Base-by-base conservation (phyloP, 192 early-diverging fungal genomes). In the Coemansia sp. region DNA sequence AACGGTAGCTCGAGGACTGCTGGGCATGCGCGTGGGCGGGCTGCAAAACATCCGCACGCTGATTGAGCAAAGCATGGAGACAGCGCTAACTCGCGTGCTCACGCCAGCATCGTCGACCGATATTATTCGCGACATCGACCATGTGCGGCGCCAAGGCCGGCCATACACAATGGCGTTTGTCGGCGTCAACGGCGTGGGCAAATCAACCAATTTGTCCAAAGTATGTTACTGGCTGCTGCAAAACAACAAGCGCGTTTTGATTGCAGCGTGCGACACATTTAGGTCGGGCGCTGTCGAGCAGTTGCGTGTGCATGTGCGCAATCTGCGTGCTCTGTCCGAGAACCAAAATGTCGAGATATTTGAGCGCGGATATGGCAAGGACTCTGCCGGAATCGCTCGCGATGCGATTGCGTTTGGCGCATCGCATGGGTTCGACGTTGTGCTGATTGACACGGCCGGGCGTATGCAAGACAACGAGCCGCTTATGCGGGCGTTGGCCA, bases 391-490 rank as follows among this genome's bases (percentile, higher is more conserved):
- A 5, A 98, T 98, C 56, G 96, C 96, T 15, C 94, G 93, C 73
- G 96, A 98, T 59, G 93, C 96, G 3, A 91, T 96, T 62, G 68
- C 78, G 12, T 92, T 88, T 82, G 93, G 92, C 10, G 87, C 87
- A 14, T 52, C 68, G 43, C 84, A 91, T 47, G 78, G 75, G 1
- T 94, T 90, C 72, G 94, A 98, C 75, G 94, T 95, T 5, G 94
- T 96, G 11, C 79, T 98, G 22, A 90, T 98, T 32, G 96, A 98
- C 68, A 98, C 96, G 3, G 96, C 96, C 5, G 96, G 96, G 2
- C 87, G 96, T 39, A 98, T 98, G 96, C 96, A 98, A 73, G 96
- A 98, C 68, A 98, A 98, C 64, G 96, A 96, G 79, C 96, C 96
- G 7, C 72, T 98, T 67, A 98, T 98, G 96, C 87, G 96, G 14